These are phyloP conservation scores for Mortierella sp. DNA, from an alignment of 371 early-diverging fungal genomes.

Conservation along the genomic window DNA sequence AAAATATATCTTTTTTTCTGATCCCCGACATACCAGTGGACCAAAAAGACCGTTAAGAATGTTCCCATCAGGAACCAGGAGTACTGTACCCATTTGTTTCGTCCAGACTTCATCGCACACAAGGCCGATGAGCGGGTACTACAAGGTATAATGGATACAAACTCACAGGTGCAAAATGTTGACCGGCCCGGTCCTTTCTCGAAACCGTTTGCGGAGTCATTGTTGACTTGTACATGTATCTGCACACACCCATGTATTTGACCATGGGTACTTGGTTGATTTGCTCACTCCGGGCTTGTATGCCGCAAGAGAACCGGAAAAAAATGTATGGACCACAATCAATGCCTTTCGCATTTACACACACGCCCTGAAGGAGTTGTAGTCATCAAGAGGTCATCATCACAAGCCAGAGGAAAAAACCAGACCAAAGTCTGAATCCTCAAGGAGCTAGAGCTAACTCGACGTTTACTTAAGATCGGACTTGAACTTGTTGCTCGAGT, in stretches of 20 bases:
- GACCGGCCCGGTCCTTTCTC: not conserved
- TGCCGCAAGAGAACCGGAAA: not conserved
- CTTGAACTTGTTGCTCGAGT: not conserved
- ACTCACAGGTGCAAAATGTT: too few relatives aligned
- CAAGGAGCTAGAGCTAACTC: not conserved
- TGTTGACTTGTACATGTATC: not conserved
- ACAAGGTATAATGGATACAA: too few relatives aligned
- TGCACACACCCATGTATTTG: not conserved
- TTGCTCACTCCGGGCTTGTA: not conserved
- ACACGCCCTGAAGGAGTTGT: not conserved
- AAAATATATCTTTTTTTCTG: not conserved
- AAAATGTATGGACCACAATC: not conserved
- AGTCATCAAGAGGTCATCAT: not conserved
- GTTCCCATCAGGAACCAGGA: not conserved
- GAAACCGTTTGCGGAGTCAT: not conserved
- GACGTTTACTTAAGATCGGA: slow-evolving; percentile 5
- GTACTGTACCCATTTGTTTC: not conserved
- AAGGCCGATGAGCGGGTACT: not conserved
- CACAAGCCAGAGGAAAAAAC: not conserved
- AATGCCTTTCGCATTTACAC: not conserved
- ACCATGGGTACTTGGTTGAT: not conserved
- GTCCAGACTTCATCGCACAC: not conserved
- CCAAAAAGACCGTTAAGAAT: not conserved
- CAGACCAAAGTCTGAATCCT: not conserved
- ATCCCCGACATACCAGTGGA: not conserved